Conservation (phyloP, 495 filamentous ascomycete species). For the Talaromyces proteolyticus region DNA sequence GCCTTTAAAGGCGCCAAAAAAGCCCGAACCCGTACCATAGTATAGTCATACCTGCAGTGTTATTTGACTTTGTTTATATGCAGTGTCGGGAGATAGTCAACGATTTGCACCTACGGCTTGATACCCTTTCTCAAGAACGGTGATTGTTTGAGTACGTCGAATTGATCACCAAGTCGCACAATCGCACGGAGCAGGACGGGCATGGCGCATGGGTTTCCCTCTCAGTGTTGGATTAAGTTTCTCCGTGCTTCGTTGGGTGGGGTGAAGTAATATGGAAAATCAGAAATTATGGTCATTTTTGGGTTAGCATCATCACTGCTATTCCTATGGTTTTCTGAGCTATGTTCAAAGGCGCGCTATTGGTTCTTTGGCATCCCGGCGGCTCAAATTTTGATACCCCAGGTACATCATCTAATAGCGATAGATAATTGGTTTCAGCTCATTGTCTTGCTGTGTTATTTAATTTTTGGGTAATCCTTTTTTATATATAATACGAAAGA, state of each 20-base stretch:
- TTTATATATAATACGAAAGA: too few species aligned
- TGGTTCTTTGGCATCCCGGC: conserved; percentile 3
- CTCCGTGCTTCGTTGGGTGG: conserved; percentile 6
- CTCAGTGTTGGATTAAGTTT: conserved; percentile 18
- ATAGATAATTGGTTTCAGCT: conserved; percentile 4
- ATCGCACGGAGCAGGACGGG: conserved; percentile 9
- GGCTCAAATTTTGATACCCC: conserved; percentile 2
- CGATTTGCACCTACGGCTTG: neutral
- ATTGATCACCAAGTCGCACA: neutral
- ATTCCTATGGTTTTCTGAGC: conserved; percentile 1
- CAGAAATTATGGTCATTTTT: neutral
- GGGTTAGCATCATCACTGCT: neutral
- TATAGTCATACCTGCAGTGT: conserved; percentile 15
- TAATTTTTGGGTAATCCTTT: too few species aligned
- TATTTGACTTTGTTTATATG: conserved; percentile 8
- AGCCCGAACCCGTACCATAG: conserved; percentile 22
- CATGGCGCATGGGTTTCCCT: conserved; percentile 27
- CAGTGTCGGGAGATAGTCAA: neutral
- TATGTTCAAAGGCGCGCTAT: neutral
- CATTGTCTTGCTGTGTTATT: too few species aligned
- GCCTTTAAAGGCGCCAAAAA: conserved; percentile 31
- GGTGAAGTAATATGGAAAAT: neutral
- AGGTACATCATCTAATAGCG: conserved; percentile 1
- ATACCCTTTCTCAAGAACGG: too few species aligned
- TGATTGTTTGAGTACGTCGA: neutral